phyloP scores from a whole-genome alignment of 164 flowering plant genomes.

The Tetrastigma voinierianum region DNA sequence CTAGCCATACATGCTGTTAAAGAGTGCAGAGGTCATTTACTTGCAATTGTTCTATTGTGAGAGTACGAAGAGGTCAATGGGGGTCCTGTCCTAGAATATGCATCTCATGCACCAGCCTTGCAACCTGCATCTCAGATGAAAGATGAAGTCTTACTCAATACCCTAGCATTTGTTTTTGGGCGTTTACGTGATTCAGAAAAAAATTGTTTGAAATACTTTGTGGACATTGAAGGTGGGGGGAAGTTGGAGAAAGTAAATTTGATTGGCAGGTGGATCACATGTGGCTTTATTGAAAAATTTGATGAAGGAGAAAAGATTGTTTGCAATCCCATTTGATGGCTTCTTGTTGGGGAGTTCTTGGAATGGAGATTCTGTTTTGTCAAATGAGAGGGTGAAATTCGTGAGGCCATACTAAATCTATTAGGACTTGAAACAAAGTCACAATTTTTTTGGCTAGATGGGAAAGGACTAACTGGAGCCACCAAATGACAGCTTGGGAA shows the following conservation, averaged over 20 bases:
- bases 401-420: too few relatives aligned
- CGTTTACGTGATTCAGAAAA: too few relatives aligned
- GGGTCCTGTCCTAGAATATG: neutral
- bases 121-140: too few relatives aligned
- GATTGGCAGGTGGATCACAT: neutral
- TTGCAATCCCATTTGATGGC: neutral
- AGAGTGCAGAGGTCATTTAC: neutral
- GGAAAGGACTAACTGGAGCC: too few relatives aligned
- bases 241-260: neutral
- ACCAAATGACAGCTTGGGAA: too few relatives aligned
- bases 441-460: too few relatives aligned
- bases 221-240: neutral
- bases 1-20: constrained; percentile 3
- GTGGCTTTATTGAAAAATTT: neutral
- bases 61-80: neutral
- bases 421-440: too few relatives aligned
- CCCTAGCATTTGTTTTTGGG: too few relatives aligned
- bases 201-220: too few relatives aligned
- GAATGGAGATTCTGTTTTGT: neutral
- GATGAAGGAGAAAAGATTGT: neutral
- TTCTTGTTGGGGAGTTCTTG: neutral
- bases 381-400: neutral
- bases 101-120: neutral
- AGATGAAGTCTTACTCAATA: too few relatives aligned
- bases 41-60: constrained; percentile 3